phyloP scores from a whole-genome alignment of 1,284 basidiomycete species.

The Trametes polyzona region DNA sequence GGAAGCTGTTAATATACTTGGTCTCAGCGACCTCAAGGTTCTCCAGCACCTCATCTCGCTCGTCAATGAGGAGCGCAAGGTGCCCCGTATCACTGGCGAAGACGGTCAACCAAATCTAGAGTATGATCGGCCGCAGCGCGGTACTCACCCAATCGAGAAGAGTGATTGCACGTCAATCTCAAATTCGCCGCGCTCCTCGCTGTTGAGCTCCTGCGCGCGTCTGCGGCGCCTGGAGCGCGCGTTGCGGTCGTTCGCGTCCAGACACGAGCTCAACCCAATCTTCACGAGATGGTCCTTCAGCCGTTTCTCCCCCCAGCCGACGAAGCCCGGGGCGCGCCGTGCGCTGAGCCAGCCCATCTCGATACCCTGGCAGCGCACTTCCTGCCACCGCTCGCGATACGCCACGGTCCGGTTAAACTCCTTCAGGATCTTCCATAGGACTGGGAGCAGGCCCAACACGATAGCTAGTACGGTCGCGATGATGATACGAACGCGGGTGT shows the following conservation, averaged over 20 bases:
- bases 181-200: constrained; percentile 46
- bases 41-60: constrained; percentile 74
- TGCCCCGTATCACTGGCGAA: constrained; percentile 61
- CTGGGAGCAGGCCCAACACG: constrained; percentile 63
- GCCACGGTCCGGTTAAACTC: constrained; percentile 62
- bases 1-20: constrained; percentile 76
- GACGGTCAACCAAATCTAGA: too few relatives aligned
- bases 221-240: constrained; percentile 34
- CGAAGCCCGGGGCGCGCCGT: constrained; percentile 58
- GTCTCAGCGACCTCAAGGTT: constrained; percentile 80
- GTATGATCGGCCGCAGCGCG: too few relatives aligned
- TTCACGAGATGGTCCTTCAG: constrained; percentile 71
- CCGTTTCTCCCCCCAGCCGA: constrained; percentile 72
- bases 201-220: constrained; percentile 40
- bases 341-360: constrained; percentile 79
- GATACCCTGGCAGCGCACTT: constrained; percentile 63
- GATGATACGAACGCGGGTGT: constrained; percentile 64
- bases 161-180: constrained; percentile 73
- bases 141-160: constrained; percentile 71
- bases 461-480: constrained; percentile 65
- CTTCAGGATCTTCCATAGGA: constrained; percentile 64
- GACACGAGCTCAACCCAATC: constrained; percentile 60
- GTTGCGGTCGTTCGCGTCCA: constrained; percentile 40
- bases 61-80: constrained; percentile 68
- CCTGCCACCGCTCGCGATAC: constrained; percentile 62